A percentile compares a stretch with the other conserved stretches of the same genome.
Evolutionary conservation across 805 yeast genomes (phyloP).

Genomic region (Candida sithepensis): DNA sequence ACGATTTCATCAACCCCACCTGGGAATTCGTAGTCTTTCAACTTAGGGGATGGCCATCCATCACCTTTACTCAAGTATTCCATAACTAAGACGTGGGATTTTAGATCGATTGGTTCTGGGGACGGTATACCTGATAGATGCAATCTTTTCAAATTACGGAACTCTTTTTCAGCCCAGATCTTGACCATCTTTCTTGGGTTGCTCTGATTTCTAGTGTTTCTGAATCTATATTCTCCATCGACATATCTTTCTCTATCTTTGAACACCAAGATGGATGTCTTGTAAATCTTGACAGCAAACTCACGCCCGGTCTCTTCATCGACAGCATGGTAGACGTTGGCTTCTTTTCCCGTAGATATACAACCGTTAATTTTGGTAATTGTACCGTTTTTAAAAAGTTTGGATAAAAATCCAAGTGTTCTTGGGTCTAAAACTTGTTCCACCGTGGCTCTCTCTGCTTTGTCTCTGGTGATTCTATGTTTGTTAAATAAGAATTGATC

Average conservation of each 20-base stretch:
- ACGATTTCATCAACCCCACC: constrained; percentile 62
- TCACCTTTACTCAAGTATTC: constrained; percentile 75
- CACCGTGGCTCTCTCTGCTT: constrained; percentile 92
- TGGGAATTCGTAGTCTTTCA: constrained; percentile 73
- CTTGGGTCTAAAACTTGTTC: constrained; percentile 96
- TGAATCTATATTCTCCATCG: constrained; percentile 90
- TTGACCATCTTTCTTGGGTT: constrained; percentile 97
- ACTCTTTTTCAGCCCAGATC: constrained; percentile 98
- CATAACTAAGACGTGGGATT: constrained; percentile 91
- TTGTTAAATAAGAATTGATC: constrained; percentile 54
- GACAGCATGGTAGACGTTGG: constrained; percentile 90
- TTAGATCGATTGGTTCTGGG: constrained; percentile 87
- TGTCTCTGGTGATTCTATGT: constrained; percentile 66
- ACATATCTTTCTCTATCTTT: constrained; percentile 96
- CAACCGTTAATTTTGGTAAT: constrained; percentile 89
- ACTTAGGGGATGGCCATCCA: constrained; percentile 88
- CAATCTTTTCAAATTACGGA: constrained; percentile 83
- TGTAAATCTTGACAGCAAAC: constrained; percentile 89
- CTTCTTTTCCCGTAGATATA: constrained; percentile 95
- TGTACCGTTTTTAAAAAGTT: constrained; percentile 78
- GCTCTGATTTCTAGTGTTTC: constrained; percentile 78
- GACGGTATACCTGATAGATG: constrained; percentile 79
- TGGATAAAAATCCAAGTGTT: constrained; percentile 77
- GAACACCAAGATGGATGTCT: constrained; percentile 94
- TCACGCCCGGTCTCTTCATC: constrained; percentile 46